phyloP scores from a whole-genome alignment of 2,329 filamentous ascomycete species.

The Pleomassaria siparia region DNA sequence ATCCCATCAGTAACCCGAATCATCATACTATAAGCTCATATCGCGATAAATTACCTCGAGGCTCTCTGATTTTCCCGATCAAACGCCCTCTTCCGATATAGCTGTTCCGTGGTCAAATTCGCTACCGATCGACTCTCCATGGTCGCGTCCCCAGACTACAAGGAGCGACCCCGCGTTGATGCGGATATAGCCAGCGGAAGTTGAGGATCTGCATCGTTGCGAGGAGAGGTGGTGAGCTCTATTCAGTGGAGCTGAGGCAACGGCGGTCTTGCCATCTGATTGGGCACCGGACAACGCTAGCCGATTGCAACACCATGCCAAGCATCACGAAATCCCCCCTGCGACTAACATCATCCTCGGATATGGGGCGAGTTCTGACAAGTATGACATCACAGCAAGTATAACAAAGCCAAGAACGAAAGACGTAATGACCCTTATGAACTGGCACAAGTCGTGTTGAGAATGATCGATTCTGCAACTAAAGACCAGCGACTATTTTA shows the following conservation, averaged over 20 bases:
- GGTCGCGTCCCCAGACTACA: neutral
- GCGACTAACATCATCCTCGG: neutral
- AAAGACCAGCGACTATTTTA: too few relatives aligned
- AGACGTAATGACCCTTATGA: too few relatives aligned
- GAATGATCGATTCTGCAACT: too few relatives aligned
- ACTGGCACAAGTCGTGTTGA: too few relatives aligned
- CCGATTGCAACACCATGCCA: constrained; percentile 1
- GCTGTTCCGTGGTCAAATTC: constrained; percentile 11
- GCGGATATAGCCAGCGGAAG: neutral
- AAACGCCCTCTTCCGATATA: constrained; percentile 13
- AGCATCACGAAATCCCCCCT: neutral
- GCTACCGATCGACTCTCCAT: constrained; percentile 12
- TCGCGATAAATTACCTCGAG: constrained; percentile 4
- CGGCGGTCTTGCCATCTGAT: neutral
- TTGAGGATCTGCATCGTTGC: neutral
- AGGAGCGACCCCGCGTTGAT: neutral
- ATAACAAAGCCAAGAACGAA: too few relatives aligned
- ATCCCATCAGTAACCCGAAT: neutral
- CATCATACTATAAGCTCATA: neutral
- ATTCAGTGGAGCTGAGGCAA: neutral
- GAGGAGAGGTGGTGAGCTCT: neutral
- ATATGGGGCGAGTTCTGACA: neutral
- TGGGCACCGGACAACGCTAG: neutral
- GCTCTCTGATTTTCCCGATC: constrained; percentile 11
- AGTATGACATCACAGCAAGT: neutral